These are phyloP conservation scores for Anaeramoeba ignava DNA, from an alignment of 78 protist genomes.

Conservation along the genomic window DNA sequence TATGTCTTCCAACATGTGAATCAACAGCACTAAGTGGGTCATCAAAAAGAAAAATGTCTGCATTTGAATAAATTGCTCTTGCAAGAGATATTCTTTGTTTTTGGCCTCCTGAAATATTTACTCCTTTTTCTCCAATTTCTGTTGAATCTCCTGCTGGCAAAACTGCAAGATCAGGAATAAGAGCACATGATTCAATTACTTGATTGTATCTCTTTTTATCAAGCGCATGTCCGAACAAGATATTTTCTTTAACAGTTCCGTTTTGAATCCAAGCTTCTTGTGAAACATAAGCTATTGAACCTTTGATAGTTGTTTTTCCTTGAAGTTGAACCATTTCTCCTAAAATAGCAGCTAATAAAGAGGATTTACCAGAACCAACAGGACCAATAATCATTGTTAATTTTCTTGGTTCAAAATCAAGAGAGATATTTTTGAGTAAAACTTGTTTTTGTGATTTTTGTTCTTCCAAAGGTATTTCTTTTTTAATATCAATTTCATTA, in stretches of 20 bases:
- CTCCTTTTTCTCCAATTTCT: background rate
- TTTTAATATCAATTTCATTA: too few species aligned
- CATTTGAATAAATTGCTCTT: conserved; percentile 32
- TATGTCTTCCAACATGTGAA: background rate
- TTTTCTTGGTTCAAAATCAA: background rate
- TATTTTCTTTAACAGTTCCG: conserved; percentile 36
- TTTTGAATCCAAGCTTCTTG: conserved; percentile 27
- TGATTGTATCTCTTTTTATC: conserved; percentile 20
- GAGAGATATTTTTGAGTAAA: background rate
- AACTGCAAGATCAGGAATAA: conserved; percentile 15
- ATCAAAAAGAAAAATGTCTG: conserved; percentile 30
- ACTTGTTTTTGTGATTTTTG: background rate
- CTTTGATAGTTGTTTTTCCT: background rate
- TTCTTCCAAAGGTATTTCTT: background rate
- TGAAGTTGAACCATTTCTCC: background rate
- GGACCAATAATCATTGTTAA: background rate
- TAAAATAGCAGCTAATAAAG: background rate
- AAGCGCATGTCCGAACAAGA: conserved; percentile 17
- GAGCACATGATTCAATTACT: conserved; percentile 12
- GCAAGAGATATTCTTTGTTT: conserved; percentile 38
- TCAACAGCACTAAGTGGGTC: conserved; percentile 25
- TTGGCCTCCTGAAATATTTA: background rate
- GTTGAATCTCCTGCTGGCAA: background rate
- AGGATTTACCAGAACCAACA: background rate
- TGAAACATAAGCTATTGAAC: background rate